These are phyloP conservation scores for Eucalyptus polybractea DNA, from an alignment of 345 rosid genomes.

Conservation along the genomic window DNA sequence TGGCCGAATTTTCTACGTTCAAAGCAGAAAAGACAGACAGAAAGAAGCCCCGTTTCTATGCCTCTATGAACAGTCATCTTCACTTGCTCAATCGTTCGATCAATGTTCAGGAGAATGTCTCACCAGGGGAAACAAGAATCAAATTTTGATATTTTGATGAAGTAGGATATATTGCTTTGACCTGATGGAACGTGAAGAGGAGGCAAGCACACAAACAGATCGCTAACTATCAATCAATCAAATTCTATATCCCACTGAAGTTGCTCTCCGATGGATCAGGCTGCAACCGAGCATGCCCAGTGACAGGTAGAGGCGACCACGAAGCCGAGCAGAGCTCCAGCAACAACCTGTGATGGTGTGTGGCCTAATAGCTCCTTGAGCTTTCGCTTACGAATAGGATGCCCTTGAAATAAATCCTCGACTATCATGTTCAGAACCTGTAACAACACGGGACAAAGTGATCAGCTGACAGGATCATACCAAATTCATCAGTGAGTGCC, in stretches of 20 bases:
- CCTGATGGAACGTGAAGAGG: not conserved
- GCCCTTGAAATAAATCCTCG: conserved; percentile 88
- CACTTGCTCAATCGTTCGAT: not conserved
- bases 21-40: not conserved
- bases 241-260: not conserved
- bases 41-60: not conserved
- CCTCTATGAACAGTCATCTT: not conserved
- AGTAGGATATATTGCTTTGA: not conserved
- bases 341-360: conserved; percentile 84
- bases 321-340: conserved; percentile 76
- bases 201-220: not conserved
- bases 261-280: conserved; percentile 1
- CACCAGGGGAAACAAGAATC: not conserved
- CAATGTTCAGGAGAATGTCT: not conserved
- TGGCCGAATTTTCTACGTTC: not conserved
- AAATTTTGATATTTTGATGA: not conserved
- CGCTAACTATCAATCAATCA: not conserved
- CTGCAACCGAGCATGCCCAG: conserved; percentile 34
- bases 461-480: not conserved
- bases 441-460: not conserved
- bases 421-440: conserved; percentile 84
- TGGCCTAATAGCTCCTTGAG: conserved; percentile 92
- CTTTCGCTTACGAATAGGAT: conserved; percentile 81
- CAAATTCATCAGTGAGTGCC: not conserved
- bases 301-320: conserved; percentile 62